Conservation (phyloP, 2,329 filamentous ascomycete species). For the Colletotrichum sp. region DNA sequence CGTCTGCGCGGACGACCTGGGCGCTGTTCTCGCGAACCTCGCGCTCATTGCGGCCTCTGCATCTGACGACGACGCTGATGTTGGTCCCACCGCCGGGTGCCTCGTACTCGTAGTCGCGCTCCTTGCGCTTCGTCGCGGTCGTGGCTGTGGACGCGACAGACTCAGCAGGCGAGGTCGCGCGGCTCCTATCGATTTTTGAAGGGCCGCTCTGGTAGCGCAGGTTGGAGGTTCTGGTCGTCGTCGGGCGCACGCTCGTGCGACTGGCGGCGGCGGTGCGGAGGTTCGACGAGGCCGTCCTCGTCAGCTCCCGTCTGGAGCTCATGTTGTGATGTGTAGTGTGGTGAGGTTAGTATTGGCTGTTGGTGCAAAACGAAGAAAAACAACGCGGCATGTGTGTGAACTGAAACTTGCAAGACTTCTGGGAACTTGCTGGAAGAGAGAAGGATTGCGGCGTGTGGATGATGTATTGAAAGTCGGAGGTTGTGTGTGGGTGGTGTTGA, state of each 20-base stretch:
- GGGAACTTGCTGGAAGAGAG: neutral
- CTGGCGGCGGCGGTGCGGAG: constrained; percentile 12
- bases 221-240: constrained; percentile 19
- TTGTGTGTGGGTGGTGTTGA: constrained; percentile 3
- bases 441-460: neutral
- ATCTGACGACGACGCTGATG: constrained; percentile 96
- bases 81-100: constrained; percentile 81
- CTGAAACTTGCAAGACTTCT: neutral
- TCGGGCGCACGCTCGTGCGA: constrained; percentile 11
- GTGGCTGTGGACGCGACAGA: constrained; percentile 67
- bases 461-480: neutral
- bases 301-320: constrained; percentile 23
- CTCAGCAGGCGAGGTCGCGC: constrained; percentile 72
- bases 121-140: constrained; percentile 79
- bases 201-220: constrained; percentile 17
- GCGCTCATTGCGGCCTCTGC: constrained; percentile 88
- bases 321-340: neutral
- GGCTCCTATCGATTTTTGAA: constrained; percentile 36
- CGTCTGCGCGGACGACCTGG: constrained; percentile 86
- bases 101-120: constrained; percentile 79
- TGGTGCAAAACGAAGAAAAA: neutral
- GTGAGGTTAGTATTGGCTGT: neutral
- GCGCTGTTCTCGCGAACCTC: constrained; percentile 95
- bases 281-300: constrained; percentile 18
- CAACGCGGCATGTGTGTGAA: neutral